A percentile compares a stretch with the other conserved stretches of the same genome.
These are phyloP conservation scores for Penicillium sp. DNA, from an alignment of 2,329 filamentous ascomycete species.

Conservation along the genomic window DNA sequence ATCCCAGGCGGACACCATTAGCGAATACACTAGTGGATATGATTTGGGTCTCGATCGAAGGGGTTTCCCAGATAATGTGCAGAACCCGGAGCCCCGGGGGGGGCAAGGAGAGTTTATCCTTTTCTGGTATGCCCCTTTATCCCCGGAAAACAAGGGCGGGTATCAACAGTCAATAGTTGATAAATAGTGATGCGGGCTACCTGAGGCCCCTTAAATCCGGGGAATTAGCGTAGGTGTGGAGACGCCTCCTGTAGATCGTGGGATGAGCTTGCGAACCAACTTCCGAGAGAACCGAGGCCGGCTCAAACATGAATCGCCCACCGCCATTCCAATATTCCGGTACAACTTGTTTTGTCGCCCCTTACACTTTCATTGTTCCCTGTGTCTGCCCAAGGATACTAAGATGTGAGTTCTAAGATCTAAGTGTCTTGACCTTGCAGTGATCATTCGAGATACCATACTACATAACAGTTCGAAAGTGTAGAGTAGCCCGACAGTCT, in stretches of 20 bases:
- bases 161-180: not conserved
- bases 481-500: conserved; percentile 6
- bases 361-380: not conserved
- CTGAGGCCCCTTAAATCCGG: conserved; percentile 18
- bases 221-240: conserved; percentile 2
- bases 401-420: not conserved
- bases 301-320: conserved; percentile 11
- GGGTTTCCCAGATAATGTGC: not conserved
- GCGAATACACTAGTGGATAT: not conserved
- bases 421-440: not conserved
- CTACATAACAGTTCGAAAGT: not conserved
- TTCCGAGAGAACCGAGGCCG: not conserved
- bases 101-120: not conserved
- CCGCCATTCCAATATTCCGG: not conserved
- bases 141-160: not conserved
- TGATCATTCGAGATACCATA: not conserved
- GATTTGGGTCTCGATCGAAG: not conserved
- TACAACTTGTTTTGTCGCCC: not conserved
- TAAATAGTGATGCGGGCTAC: conserved; percentile 7
- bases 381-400: no score
- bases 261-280: not conserved
- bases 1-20: not conserved
- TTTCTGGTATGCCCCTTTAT: conserved; percentile 3
- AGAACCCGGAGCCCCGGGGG: not conserved
- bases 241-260: not conserved